phyloP scores from a whole-genome alignment of 345 rosid species.

The Punica granatum region DNA sequence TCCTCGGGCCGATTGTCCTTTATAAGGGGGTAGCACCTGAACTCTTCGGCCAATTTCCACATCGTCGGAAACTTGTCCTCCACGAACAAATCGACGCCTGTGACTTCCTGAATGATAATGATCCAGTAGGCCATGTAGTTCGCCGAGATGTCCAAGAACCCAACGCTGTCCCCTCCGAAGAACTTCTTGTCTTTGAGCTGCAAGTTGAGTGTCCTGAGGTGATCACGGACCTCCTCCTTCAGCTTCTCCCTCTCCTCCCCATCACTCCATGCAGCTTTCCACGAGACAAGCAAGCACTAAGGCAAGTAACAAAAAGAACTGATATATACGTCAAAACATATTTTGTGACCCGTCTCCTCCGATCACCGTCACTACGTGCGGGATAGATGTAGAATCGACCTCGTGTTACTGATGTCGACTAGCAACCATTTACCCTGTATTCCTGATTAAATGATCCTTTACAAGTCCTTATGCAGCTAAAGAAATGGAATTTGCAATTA shows the following conservation, averaged over 20 bases:
- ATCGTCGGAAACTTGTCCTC: slow-evolving; percentile 35
- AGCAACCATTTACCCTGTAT: too few species aligned
- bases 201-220: slow-evolving; percentile 34
- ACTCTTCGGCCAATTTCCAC: slow-evolving; percentile 31
- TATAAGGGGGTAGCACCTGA: slow-evolving; percentile 13
- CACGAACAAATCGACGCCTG: slow-evolving; percentile 31
- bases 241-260: slow-evolving; percentile 25
- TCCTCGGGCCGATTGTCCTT: slow-evolving; percentile 39
- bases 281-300: slow-evolving; percentile 23
- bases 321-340: background rate
- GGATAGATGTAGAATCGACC: background rate
- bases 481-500: too few species aligned
- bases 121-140: slow-evolving; percentile 35
- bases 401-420: background rate
- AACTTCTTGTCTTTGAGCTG: slow-evolving; percentile 43
- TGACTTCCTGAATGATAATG: slow-evolving; percentile 26
- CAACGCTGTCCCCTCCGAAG: slow-evolving; percentile 58
- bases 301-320: background rate
- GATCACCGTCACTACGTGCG: background rate
- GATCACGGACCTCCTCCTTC: slow-evolving; percentile 26
- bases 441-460: too few species aligned
- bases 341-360: background rate
- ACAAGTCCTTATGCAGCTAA: too few species aligned
- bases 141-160: slow-evolving; percentile 48
- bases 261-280: slow-evolving; percentile 27